phyloP scores from a whole-genome alignment of 306 rosid species.

The Prunus kanzakura region DNA sequence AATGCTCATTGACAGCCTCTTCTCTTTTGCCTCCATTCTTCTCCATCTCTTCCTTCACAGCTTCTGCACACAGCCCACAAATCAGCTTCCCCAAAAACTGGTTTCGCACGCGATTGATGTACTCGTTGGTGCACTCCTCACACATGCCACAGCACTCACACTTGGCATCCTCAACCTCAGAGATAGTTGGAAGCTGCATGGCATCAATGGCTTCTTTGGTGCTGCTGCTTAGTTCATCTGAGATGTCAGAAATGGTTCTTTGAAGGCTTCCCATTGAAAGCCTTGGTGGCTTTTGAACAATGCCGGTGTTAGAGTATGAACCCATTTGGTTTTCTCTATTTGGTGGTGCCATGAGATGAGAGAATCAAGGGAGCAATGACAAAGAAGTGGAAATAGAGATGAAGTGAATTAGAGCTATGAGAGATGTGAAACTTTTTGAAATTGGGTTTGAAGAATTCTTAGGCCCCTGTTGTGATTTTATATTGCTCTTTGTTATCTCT shows the following conservation, averaged over 20 bases:
- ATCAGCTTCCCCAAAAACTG: constrained; percentile 47
- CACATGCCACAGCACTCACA: constrained; percentile 70
- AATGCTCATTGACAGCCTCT: constrained; percentile 47
- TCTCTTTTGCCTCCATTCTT: constrained; percentile 45
- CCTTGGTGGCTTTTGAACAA: background rate
- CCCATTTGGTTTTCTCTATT: constrained; percentile 18
- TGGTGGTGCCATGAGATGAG: constrained; percentile 24
- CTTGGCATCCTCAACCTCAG: constrained; percentile 37
- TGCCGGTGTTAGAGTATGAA: constrained; percentile 13
- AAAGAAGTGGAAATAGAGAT: too few relatives aligned
- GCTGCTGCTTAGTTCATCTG: constrained; percentile 17
- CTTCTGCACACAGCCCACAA: constrained; percentile 59
- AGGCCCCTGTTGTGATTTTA: constrained; percentile 7
- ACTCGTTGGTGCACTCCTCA: constrained; percentile 55
- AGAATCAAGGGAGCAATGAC: too few relatives aligned
- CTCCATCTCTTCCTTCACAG: constrained; percentile 53
- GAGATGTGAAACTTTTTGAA: background rate
- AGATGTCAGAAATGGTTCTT: constrained; percentile 45
- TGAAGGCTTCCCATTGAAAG: constrained; percentile 40
- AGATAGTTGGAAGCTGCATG: constrained; percentile 16
- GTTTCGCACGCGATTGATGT: constrained; percentile 30
- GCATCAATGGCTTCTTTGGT: background rate
- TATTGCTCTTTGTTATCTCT: background rate
- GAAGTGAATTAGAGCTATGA: background rate
- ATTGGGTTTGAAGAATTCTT: background rate